A percentile compares a stretch with the other conserved stretches of the same genome.
These are phyloP conservation scores for Bryoglossum gracile DNA, from an alignment of 495 filamentous ascomycete species.

Conservation along the genomic window DNA sequence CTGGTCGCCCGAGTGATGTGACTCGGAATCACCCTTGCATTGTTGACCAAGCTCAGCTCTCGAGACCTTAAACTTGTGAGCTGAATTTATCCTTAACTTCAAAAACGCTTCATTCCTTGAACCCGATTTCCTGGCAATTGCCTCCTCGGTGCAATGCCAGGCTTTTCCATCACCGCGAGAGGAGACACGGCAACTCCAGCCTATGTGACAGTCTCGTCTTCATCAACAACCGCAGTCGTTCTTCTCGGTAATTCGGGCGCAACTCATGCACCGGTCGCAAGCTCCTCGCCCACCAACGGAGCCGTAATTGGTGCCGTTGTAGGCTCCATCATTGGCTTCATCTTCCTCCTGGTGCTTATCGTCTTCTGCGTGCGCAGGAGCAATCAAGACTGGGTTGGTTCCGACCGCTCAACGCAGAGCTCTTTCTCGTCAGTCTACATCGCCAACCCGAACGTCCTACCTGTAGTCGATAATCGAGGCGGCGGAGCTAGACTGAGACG, in stretches of 20 bases:
- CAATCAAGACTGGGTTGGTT: slow-evolving; percentile 4
- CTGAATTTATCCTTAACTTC: no score
- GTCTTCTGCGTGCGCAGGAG: not conserved
- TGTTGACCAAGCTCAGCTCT: no score
- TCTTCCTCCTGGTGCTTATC: not conserved
- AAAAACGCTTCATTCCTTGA: no score
- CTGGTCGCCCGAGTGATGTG: not conserved
- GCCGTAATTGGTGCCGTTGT: slow-evolving; percentile 5
- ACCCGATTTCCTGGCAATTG: no score
- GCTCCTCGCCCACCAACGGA: slow-evolving; percentile 5
- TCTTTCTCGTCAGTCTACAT: slow-evolving; percentile 4
- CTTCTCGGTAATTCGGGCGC: not conserved
- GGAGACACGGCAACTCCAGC: not conserved
- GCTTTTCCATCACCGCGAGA: not conserved
- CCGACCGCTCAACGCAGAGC: not conserved
- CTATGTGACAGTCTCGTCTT: not conserved
- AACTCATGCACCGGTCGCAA: not conserved
- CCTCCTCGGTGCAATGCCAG: slow-evolving; percentile 3
- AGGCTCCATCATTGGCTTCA: slow-evolving; percentile 8
- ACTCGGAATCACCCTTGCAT: no score
- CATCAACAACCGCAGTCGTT: not conserved
- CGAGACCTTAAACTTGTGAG: no score
- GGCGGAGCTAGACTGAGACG: not conserved
- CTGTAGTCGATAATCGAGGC: not conserved
- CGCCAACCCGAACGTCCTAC: slow-evolving; percentile 7